Evolutionary conservation across 2,329 filamentous ascomycete genomes (phyloP).

Genomic region (Paecilomyces formosus): DNA sequence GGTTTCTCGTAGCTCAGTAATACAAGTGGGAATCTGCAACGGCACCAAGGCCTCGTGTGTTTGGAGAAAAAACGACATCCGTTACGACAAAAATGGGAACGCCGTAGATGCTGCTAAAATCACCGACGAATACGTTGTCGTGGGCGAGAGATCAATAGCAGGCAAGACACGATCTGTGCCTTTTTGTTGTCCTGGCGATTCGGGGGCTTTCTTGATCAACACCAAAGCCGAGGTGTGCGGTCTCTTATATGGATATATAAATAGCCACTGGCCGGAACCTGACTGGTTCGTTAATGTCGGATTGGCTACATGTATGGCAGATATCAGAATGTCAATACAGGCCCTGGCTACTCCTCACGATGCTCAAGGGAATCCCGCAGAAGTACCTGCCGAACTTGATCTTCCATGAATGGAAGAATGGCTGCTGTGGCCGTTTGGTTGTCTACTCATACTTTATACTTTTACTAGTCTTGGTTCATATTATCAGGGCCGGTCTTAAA

Average conservation of each 20-base stretch:
- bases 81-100: neutral
- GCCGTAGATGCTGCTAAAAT: neutral
- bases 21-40: neutral
- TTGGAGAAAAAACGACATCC: neutral
- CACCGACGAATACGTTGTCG: neutral
- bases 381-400: neutral
- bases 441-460: neutral
- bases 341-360: neutral
- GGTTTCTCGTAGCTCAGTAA: neutral
- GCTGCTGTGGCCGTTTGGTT: neutral
- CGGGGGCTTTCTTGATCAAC: neutral
- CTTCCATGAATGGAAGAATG: neutral
- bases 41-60: neutral
- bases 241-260: neutral
- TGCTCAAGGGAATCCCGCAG: neutral
- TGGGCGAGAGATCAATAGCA: accelerated
- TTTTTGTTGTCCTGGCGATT: neutral
- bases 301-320: neutral
- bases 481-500: neutral
- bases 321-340: neutral
- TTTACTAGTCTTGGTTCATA: neutral
- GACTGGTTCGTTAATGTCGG: neutral
- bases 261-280: neutral
- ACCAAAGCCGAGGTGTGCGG: neutral
- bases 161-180: neutral